phyloP scores from a whole-genome alignment of 306 rosid species.

The Citrullus mucosospermus region DNA sequence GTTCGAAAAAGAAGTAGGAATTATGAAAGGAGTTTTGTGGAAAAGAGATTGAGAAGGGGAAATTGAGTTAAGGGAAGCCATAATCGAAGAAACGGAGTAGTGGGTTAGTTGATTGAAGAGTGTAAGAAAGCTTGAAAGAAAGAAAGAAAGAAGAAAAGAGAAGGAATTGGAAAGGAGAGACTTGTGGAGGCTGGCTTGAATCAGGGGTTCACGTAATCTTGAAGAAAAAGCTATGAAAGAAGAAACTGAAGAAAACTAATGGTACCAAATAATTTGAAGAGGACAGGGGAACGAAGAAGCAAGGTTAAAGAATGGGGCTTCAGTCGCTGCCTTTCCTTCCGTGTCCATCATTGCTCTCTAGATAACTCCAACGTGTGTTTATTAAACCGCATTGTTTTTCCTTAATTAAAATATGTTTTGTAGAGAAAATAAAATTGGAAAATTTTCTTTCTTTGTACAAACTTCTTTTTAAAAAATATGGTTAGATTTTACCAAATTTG shows the following conservation, averaged over 20 bases:
- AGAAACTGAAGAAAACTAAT: not conserved
- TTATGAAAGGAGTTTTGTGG: constrained; percentile 13
- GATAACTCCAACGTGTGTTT: not conserved
- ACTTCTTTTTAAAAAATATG: no score
- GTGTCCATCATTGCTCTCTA: not conserved
- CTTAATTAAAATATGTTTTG: not conserved
- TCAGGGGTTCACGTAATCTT: constrained; percentile 16
- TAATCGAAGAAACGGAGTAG: constrained; percentile 2
- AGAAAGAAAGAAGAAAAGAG: not conserved
- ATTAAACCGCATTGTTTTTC: not conserved
- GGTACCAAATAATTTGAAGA: not conserved
- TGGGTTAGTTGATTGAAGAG: constrained; percentile 11
- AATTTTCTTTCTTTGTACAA: no score
- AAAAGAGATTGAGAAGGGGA: constrained; percentile 36
- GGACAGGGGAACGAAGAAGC: not conserved
- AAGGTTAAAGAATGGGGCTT: not conserved
- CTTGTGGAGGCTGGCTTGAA: constrained; percentile 6
- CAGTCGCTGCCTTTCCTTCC: not conserved
- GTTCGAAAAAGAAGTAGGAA: not conserved
- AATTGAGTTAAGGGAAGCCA: constrained; percentile 57
- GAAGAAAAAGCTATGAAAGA: constrained; percentile 21
- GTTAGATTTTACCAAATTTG: no score
- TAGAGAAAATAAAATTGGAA: no score
- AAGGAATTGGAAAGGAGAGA: not conserved
- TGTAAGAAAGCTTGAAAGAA: constrained; percentile 19